phyloP scores from a whole-genome alignment of 352 stramenopile species.

The Plasmopara muralis region DNA sequence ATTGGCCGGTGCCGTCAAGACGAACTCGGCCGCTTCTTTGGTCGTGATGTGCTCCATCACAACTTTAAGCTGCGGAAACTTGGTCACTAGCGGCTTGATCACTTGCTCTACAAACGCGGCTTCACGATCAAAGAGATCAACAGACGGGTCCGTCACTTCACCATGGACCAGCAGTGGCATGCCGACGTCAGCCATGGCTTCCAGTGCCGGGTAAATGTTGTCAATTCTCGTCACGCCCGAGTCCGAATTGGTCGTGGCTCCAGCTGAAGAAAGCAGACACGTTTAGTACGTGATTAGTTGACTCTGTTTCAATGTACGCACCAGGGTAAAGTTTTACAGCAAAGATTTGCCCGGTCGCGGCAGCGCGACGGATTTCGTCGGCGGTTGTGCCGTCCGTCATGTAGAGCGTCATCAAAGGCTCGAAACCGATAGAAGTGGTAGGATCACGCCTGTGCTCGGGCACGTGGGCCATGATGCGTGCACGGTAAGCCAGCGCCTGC shows the following conservation, averaged over 20 bases:
- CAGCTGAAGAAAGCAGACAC: conserved; percentile 36
- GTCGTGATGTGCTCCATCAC: conserved; percentile 99
- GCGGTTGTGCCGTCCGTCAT: conserved; percentile 96
- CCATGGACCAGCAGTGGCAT: conserved; percentile 96
- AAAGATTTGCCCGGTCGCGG: conserved; percentile 84
- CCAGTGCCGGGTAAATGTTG: conserved; percentile 88
- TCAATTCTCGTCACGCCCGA: conserved; percentile 95
- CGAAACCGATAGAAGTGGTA: conserved; percentile 50
- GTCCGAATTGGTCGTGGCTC: conserved; percentile 98
- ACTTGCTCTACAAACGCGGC: conserved; percentile 94
- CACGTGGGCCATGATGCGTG: conserved; percentile 89
- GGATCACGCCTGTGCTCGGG: conserved; percentile 37
- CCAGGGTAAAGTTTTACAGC: conserved; percentile 98
- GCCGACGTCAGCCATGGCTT: conserved; percentile 69
- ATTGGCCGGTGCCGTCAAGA: conserved; percentile 82
- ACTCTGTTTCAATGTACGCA: conserved; percentile 10
- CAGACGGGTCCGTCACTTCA: conserved; percentile 89
- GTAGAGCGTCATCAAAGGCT: conserved; percentile 97
- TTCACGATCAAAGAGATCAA: conserved; percentile 99
- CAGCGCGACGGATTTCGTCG: conserved; percentile 93
- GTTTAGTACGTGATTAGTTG: conserved; percentile 1
- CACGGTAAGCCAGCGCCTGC: conserved; percentile 93
- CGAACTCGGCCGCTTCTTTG: conserved; percentile 93
- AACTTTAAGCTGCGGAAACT: conserved; percentile 94
- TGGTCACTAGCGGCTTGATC: conserved; percentile 90